Evolutionary conservation across 2,329 filamentous ascomycete species (phyloP), one percentile per base, ranked within the genome.

Genomic region (Diaporthe capsici): DNA sequence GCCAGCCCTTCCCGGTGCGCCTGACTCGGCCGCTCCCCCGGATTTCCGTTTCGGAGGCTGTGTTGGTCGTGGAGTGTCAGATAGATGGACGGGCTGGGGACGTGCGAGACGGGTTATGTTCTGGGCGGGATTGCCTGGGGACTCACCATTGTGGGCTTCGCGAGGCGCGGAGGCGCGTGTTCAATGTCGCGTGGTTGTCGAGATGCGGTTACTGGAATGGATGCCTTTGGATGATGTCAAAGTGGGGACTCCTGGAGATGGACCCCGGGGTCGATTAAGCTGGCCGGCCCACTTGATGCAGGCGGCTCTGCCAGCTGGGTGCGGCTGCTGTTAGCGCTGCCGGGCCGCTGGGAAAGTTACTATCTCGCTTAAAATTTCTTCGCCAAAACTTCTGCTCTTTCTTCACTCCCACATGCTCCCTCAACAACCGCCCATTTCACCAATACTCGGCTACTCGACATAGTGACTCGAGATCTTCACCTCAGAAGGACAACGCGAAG

Each of bases 1-100:
- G 37, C 37, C 37, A 74, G 60, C 68, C 76, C 82, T 82, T 86
- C 73, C 55, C 17, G 82, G 74, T 10, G 82, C 72, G 76, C 81
- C 74, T 25, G 82, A 37, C 55, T 77, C 75, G 28, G 81, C 74
- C 42, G 81, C 75, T 71, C 83, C 81, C 63, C 83, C 77, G 28
- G 84, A 79, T 80, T 88, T 89, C 80, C 89, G 88, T 83, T 89
- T 89, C n/a, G 89, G 86, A 78, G 89, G 88, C 88, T 90, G 80
- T 75, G 34, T 65, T 65, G 61, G 13, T 39, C 37, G 13, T 17
- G 15, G 7, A 28, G 22, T 73, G 53, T 73, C 58, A 75, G 57
- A 67, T 20, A 20, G 6, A 25, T 13, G 8, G 15, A 55, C 28
- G 53, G 31, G 12, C n/a, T 1, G 42, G 39, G 25, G 22, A 25